Percentiles rank a stretch among this genome's conserved stretches.
Conservation (phyloP, 345 rosid species). For the Hibiscus trionum region DNA sequence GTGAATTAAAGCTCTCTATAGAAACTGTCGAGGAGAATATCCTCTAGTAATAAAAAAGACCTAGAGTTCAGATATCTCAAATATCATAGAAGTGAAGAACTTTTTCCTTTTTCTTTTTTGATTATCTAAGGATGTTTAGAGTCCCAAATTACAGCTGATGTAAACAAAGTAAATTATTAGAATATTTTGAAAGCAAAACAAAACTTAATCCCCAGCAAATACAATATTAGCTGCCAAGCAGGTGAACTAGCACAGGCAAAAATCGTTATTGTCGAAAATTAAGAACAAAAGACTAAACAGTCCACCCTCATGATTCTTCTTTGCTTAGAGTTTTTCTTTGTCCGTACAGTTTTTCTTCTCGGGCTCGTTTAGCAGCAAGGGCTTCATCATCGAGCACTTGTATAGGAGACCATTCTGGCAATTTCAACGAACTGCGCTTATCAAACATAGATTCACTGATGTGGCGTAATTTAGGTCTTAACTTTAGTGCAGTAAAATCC, state of each 20-base stretch:
- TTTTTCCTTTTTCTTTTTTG: background rate
- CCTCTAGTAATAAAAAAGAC: background rate
- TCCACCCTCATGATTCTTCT: slow-evolving; percentile 45
- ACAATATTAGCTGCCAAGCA: background rate
- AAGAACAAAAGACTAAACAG: background rate
- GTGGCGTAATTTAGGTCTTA: slow-evolving; percentile 34
- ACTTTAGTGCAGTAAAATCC: slow-evolving; percentile 45
- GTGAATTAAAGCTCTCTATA: background rate
- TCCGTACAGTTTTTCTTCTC: slow-evolving; percentile 41
- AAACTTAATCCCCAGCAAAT: background rate
- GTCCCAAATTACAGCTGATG: background rate
- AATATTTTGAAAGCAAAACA: background rate
- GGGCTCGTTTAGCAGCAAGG: slow-evolving; percentile 61
- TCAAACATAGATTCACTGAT: slow-evolving; percentile 21
- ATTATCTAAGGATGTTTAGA: background rate
- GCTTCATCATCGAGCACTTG: slow-evolving; percentile 78
- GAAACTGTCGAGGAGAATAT: background rate
- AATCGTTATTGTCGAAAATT: background rate
- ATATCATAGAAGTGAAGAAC: background rate
- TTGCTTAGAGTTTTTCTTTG: slow-evolving; percentile 44
- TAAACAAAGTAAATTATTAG: background rate
- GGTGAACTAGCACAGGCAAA: background rate
- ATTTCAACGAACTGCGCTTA: slow-evolving; percentile 33
- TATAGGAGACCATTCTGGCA: slow-evolving; percentile 86
- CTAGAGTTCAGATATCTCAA: background rate